A percentile compares a stretch with the other conserved stretches of the same genome.
Conservation (phyloP, 805 yeast genomes). For the Candida pseudoglaebosa region DNA sequence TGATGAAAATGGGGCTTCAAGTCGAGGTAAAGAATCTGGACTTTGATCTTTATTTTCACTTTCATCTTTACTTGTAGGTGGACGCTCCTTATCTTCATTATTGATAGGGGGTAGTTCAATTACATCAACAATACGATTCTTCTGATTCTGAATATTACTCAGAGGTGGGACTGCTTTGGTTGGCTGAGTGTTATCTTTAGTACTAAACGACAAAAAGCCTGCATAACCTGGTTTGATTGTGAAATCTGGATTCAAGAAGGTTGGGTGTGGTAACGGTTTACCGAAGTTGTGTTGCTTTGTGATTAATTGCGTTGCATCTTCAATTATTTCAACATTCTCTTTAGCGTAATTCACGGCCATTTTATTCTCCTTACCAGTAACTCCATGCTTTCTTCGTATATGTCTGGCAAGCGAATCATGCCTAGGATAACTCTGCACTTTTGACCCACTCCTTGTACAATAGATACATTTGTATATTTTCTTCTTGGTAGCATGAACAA, state of each 20-base stretch:
- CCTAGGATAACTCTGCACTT: slow-evolving; percentile 39
- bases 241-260: slow-evolving; percentile 26
- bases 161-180: slow-evolving; percentile 4
- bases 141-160: slow-evolving; percentile 4
- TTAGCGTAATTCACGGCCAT: slow-evolving; percentile 43
- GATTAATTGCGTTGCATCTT: slow-evolving; percentile 19
- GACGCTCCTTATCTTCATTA: slow-evolving; percentile 1
- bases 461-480: slow-evolving; percentile 39
- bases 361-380: slow-evolving; percentile 42
- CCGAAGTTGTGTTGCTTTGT: slow-evolving; percentile 11
- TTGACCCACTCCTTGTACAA: slow-evolving; percentile 31
- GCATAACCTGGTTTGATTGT: slow-evolving; percentile 26
- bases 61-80: neutral
- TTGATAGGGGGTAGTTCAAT: slow-evolving; percentile 10
- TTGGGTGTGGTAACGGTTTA: slow-evolving; percentile 28
- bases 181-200: slow-evolving; percentile 10
- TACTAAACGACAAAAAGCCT: slow-evolving; percentile 27
- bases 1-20: neutral
- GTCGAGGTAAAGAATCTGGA: neutral
- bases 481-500: slow-evolving; percentile 43
- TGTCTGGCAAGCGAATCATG: slow-evolving; percentile 44
- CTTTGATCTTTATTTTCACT: neutral
- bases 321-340: slow-evolving; percentile 36
- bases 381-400: slow-evolving; percentile 40
- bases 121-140: slow-evolving; percentile 11